Conservation (phyloP, 2,329 filamentous ascomycete genomes). For the Rhinocladiella similis region DNA sequence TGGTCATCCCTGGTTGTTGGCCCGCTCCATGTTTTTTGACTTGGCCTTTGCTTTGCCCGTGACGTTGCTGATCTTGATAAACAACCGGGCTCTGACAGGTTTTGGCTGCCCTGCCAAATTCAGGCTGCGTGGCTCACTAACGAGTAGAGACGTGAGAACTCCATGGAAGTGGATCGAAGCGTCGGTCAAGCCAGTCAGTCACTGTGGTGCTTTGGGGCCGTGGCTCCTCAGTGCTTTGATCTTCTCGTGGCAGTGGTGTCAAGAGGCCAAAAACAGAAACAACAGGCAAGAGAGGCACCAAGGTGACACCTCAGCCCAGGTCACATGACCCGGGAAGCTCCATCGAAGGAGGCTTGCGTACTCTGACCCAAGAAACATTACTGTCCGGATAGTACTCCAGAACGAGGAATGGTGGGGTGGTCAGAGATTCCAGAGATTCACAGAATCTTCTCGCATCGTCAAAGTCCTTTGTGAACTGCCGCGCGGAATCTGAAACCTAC, state of each 20-base stretch:
- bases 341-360: too few relatives aligned
- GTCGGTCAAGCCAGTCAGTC: too few relatives aligned
- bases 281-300: background rate
- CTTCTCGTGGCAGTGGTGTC: background rate
- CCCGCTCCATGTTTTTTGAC: background rate
- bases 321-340: background rate
- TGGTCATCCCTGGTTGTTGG: constrained; percentile 9
- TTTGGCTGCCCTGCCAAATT: background rate
- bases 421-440: background rate
- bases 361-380: background rate
- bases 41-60: background rate
- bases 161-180: background rate
- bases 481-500: background rate
- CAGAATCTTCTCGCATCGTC: too few relatives aligned
- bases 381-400: too few relatives aligned
- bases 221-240: background rate
- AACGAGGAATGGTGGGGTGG: background rate
- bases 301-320: background rate
- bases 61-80: background rate
- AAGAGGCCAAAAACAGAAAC: constrained; percentile 2
- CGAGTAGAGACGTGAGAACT: background rate
- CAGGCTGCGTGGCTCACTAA: background rate
- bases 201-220: too few relatives aligned
- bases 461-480: too few relatives aligned
- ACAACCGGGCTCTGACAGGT: background rate